Conservation (phyloP, 805 yeast species). For the Yarrowia sp. region DNA sequence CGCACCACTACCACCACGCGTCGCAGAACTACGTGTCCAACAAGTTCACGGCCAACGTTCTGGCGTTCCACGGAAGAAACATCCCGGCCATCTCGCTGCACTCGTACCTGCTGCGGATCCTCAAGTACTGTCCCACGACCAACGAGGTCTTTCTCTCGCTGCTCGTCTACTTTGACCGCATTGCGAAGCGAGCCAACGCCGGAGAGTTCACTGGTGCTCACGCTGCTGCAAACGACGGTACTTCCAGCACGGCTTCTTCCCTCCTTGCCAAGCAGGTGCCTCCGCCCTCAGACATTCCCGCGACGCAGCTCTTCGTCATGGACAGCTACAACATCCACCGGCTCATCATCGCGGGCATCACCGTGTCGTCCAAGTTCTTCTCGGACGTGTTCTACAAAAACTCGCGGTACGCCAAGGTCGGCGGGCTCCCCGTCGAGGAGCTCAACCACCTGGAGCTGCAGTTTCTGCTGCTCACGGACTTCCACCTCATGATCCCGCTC, state of each 20-base stretch:
- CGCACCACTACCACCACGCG: slow-evolving; percentile 52
- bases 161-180: slow-evolving; percentile 90
- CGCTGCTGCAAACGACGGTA: neutral
- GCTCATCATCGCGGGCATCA: slow-evolving; percentile 87
- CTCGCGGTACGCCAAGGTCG: slow-evolving; percentile 88
- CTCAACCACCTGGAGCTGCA: slow-evolving; percentile 89
- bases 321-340: slow-evolving; percentile 95
- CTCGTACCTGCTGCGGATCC: slow-evolving; percentile 83
- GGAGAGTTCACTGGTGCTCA: slow-evolving; percentile 29
- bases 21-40: slow-evolving; percentile 36
- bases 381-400: slow-evolving; percentile 93
- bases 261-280: slow-evolving; percentile 22
- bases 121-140: slow-evolving; percentile 97
- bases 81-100: slow-evolving; percentile 93
- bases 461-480: slow-evolving; percentile 78
- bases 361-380: slow-evolving; percentile 92
- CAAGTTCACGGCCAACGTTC: slow-evolving; percentile 44
- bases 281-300: slow-evolving; percentile 29
- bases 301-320: slow-evolving; percentile 79
- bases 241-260: slow-evolving; percentile 2
- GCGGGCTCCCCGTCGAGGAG: slow-evolving; percentile 91
- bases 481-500: slow-evolving; percentile 78
- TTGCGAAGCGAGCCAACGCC: slow-evolving; percentile 74
- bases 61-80: slow-evolving; percentile 94
- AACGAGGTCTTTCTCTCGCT: slow-evolving; percentile 90